phyloP scores from a whole-genome alignment of 106 monocot genomes.

The Acorus gramineus region DNA sequence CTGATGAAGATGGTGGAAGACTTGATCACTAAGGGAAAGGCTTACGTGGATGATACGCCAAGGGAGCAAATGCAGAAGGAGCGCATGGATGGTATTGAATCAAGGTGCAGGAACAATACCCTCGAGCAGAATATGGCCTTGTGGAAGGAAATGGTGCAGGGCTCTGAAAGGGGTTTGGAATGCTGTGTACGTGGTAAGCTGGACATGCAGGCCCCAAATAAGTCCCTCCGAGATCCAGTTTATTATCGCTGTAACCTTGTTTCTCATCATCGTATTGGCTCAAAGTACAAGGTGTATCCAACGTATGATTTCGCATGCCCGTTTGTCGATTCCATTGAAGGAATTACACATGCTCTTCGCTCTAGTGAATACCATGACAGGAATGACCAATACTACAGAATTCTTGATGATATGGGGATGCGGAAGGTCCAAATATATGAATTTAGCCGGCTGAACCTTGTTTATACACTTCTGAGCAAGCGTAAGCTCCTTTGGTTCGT shows the following conservation, averaged over 20 bases:
- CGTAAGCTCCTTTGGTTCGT: slow-evolving; percentile 52
- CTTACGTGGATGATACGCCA: slow-evolving; percentile 95
- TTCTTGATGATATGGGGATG: slow-evolving; percentile 75
- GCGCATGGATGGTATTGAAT: slow-evolving; percentile 97
- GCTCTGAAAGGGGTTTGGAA: slow-evolving; percentile 73
- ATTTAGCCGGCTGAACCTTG: slow-evolving; percentile 95
- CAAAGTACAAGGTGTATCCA: slow-evolving; percentile 86
- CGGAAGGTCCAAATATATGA: slow-evolving; percentile 82
- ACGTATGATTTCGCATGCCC: slow-evolving; percentile 99
- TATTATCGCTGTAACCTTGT: slow-evolving; percentile 76
- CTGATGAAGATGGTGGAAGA: slow-evolving; percentile 83
- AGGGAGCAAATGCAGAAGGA: slow-evolving; percentile 90
- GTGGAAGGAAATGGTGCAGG: slow-evolving; percentile 93
- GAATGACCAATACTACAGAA: slow-evolving; percentile 76
- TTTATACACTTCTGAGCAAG: slow-evolving; percentile 93
- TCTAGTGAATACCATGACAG: slow-evolving; percentile 97
- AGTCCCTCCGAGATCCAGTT: slow-evolving; percentile 82
- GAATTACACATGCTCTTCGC: slow-evolving; percentile 89
- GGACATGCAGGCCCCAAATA: slow-evolving; percentile 96
- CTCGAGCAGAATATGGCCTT: slow-evolving; percentile 61
- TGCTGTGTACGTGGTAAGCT: slow-evolving; percentile 89
- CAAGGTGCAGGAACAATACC: slow-evolving; percentile 60
- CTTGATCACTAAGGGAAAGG: slow-evolving; percentile 68
- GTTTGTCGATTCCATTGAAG: slow-evolving; percentile 83
- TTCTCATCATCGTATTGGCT: slow-evolving; percentile 87